These are phyloP conservation scores for Colletotrichum sp. DNA, from an alignment of 2,329 filamentous ascomycete species.

Conservation along the genomic window DNA sequence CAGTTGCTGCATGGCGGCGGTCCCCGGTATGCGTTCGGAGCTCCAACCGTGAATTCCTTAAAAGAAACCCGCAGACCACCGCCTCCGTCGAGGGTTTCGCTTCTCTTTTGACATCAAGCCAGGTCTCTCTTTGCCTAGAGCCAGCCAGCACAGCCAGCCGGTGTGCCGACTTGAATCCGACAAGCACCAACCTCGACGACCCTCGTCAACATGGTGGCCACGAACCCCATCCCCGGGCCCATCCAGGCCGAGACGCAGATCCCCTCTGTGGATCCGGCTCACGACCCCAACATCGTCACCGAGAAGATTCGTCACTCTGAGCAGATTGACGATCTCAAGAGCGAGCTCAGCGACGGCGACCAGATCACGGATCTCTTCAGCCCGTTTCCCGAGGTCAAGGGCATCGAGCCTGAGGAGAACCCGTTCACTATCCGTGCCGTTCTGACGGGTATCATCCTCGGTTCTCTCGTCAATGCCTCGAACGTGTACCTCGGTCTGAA, in stretches of 20 bases:
- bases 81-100: neutral
- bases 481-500: constrained; percentile 66
- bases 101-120: neutral
- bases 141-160: constrained; percentile 6
- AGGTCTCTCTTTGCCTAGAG: neutral
- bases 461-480: constrained; percentile 65
- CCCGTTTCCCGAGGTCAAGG: constrained; percentile 47
- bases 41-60: neutral
- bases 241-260: constrained; percentile 14
- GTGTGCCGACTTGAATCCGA: neutral
- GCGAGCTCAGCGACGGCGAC: constrained; percentile 27
- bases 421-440: constrained; percentile 62
- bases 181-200: neutral
- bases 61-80: neutral
- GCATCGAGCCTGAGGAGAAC: constrained; percentile 45
- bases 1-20: neutral
- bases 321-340: constrained; percentile 18
- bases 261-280: neutral
- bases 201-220: neutral
- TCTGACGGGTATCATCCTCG: constrained; percentile 58
- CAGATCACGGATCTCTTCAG: constrained; percentile 39
- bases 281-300: neutral
- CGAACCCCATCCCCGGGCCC: neutral
- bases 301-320: constrained; percentile 12
- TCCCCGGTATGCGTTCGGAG: neutral